These are phyloP conservation scores for Neonectria sp. DNA, from an alignment of 2,329 filamentous ascomycete genomes.

Conservation along the genomic window DNA sequence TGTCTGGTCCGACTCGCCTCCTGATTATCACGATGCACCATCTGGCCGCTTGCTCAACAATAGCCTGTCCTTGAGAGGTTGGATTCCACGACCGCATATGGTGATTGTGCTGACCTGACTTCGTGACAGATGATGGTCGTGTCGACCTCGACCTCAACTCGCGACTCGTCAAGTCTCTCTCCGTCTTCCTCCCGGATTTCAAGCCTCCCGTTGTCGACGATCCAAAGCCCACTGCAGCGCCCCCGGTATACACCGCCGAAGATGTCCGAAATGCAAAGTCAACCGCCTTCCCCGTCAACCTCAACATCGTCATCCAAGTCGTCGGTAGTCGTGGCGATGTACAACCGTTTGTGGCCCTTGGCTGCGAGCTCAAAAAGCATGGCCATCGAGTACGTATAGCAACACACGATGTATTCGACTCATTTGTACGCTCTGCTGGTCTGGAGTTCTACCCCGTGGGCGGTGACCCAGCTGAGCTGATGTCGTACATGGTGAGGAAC, in stretches of 20 bases:
- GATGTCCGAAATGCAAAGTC: neutral
- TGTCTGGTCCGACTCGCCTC: too few relatives aligned
- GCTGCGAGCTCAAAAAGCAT: slow-evolving; percentile 25
- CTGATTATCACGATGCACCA: too few relatives aligned
- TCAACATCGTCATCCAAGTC: slow-evolving; percentile 37
- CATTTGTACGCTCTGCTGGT: slow-evolving; percentile 4
- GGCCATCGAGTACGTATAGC: slow-evolving; percentile 37
- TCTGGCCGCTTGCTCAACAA: too few relatives aligned
- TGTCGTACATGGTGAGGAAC: slow-evolving; percentile 18
- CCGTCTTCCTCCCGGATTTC: neutral
- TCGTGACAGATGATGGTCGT: neutral
- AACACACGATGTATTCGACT: slow-evolving; percentile 28
- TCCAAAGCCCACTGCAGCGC: neutral
- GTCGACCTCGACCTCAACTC: neutral
- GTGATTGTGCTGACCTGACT: too few relatives aligned
- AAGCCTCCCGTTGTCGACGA: neutral
- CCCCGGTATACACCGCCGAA: neutral
- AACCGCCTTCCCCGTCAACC: neutral
- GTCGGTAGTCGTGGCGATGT: slow-evolving; percentile 36
- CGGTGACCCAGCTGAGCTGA: slow-evolving; percentile 33
- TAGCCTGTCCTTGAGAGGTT: too few relatives aligned
- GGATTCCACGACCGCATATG: too few relatives aligned
- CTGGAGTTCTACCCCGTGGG: slow-evolving; percentile 30
- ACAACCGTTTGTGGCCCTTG: slow-evolving; percentile 33
- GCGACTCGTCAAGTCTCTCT: neutral